Percentiles rank a stretch among this genome's conserved stretches.
phyloP scores from a whole-genome alignment of 805 yeast genomes.

The Nakazawaea sp. region DNA sequence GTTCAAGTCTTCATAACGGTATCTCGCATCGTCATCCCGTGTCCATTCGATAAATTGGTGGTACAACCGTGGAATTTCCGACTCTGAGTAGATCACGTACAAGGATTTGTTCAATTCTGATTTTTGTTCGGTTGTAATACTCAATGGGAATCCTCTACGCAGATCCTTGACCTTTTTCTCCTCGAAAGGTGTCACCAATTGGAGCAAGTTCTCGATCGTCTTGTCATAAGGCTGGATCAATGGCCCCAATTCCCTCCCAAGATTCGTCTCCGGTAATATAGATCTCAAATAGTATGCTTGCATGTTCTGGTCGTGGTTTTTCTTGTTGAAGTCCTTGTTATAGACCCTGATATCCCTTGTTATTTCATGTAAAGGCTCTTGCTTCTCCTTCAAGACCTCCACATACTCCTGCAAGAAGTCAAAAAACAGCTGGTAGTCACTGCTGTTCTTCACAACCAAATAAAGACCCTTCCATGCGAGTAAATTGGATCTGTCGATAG shows the following conservation, averaged over 20 bases:
- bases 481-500: conserved; percentile 40
- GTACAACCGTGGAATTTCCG: conserved; percentile 49
- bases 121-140: conserved; percentile 32
- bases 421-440: conserved; percentile 40
- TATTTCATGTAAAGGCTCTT: conserved; percentile 41
- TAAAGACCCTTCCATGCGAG: conserved; percentile 81
- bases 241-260: conserved; percentile 46
- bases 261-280: conserved; percentile 48
- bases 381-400: conserved; percentile 27
- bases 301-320: conserved; percentile 15
- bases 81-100: conserved; percentile 42
- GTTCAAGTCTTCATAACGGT: conserved; percentile 49
- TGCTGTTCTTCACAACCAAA: conserved; percentile 30
- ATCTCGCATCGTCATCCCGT: conserved; percentile 49
- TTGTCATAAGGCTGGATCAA: conserved; percentile 38
- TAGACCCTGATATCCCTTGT: conserved; percentile 40
- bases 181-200: conserved; percentile 33
- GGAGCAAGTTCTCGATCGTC: conserved; percentile 32
- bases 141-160: conserved; percentile 40
- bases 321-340: conserved; percentile 27
- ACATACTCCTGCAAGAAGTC: conserved; percentile 35
- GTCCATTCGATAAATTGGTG: conserved; percentile 48
- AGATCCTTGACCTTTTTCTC: conserved; percentile 30
- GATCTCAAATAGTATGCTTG: conserved; percentile 38
- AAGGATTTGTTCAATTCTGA: conserved; percentile 29